Evolutionary conservation across 208 protist genomes (phyloP).

Genomic region (Leishmania major): DNA sequence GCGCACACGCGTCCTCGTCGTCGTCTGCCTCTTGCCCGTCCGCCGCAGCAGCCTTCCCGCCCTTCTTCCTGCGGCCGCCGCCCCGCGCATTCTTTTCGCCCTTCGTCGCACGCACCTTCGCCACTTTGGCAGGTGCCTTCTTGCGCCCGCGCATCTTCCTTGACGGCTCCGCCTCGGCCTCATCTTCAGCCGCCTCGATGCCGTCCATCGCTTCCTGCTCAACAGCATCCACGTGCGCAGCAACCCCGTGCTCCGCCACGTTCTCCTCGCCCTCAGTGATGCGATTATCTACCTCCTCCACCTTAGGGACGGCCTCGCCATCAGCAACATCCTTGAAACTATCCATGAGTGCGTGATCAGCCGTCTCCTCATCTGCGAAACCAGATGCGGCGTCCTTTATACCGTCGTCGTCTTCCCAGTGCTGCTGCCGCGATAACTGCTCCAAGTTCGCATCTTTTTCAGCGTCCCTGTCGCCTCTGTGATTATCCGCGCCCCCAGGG

Average conservation of each 20-base stretch:
- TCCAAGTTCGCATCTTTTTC: neutral
- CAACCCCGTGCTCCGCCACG: neutral
- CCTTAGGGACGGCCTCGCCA: neutral
- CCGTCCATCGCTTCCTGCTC: neutral
- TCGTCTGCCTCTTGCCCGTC: neutral
- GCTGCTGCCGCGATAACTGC: neutral
- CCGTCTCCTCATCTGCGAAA: neutral
- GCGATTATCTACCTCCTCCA: neutral
- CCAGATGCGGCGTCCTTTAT: neutral
- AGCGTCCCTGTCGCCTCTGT: neutral
- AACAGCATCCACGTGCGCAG: neutral
- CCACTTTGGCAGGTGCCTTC: neutral
- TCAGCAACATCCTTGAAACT: neutral
- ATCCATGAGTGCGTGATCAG: neutral
- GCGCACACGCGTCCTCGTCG: neutral
- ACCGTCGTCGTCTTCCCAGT: neutral
- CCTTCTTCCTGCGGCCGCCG: neutral
- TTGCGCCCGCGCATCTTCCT: slow-evolving; percentile 1
- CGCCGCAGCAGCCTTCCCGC: neutral
- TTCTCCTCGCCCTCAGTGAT: neutral
- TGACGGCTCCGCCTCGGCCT: neutral
- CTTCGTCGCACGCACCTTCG: neutral
- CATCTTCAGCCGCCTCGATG: neutral
- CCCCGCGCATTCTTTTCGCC: neutral
- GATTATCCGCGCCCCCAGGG: neutral